Conservation (phyloP, 2,329 filamentous ascomycete species). For the Clarireedia sp. region DNA sequence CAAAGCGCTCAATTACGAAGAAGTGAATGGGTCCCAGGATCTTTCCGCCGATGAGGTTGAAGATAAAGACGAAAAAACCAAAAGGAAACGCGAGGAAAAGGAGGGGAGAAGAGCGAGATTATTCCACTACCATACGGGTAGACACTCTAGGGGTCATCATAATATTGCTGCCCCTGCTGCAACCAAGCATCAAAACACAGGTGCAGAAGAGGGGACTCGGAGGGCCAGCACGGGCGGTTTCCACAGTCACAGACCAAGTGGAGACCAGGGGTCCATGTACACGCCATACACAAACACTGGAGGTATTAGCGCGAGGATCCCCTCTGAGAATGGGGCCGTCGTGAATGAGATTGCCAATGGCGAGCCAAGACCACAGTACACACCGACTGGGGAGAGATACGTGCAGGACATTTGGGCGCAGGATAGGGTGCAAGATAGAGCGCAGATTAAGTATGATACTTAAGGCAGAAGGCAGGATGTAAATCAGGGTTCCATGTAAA, state of each 20-base stretch:
- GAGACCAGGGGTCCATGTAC: not conserved
- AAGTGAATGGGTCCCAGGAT: constrained; percentile 31
- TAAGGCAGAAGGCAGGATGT: no score
- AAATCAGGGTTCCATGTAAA: no score
- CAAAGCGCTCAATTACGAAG: constrained; percentile 43
- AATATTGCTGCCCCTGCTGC: no score
- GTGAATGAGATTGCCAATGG: no score
- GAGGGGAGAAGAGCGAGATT: not conserved
- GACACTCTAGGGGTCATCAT: not conserved
- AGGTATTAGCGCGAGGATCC: not conserved
- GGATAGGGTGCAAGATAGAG: not conserved
- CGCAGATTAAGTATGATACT: no score
- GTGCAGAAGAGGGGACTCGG: not conserved
- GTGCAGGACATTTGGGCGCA: not conserved
- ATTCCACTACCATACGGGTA: not conserved
- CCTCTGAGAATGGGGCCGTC: not conserved
- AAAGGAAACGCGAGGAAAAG: not conserved
- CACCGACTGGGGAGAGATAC: not conserved
- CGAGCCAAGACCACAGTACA: not conserved
- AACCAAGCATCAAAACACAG: not conserved
- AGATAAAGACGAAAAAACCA: not conserved
- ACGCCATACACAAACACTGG: not conserved
- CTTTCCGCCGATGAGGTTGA: not conserved
- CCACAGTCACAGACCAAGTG: not conserved
- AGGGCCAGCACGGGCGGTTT: not conserved